Base-by-base conservation (phyloP, 257 asterid species). In the Cinchona pubescens region DNA sequence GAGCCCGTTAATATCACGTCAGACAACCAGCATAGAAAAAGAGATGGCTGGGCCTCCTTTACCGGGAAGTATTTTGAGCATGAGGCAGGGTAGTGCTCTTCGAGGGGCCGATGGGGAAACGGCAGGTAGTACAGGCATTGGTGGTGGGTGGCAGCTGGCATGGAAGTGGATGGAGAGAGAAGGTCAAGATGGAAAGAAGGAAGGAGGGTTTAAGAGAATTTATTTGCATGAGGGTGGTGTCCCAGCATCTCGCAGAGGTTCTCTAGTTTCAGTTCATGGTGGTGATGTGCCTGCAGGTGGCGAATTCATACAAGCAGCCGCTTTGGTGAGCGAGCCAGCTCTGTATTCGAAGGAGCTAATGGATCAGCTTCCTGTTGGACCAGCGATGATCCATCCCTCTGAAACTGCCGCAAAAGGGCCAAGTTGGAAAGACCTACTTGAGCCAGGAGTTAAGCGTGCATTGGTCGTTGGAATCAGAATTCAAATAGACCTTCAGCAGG, bases 121-220 rank as follows among this genome's bases (percentile, higher is more conserved):
- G 53, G 81, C 66, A 10, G 84, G 81, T 43, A 73, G 82, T 72
- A 76, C 77, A 4, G 89, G 87, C 70, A 89, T 90, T 40, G 96
- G 96, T 16, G 84, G 94, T 30, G 96, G 94, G 71, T 90, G 96
- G 96, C 94, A 90, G 80, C 91, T 90, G 74, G 94, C 92, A 4
- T 88, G 90, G 90, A 88, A 88, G 69, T 84, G 89, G 87, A 69
- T 75, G 35, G 90, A 87, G 72, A 80, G 79, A 40, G 83, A 85
- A 55, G 75, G 85, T 38, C 55, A 75, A 63, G 85, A 84, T 73
- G 88, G 83, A 73, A 78, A 81, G 14, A 81, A 67, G 37, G 81
- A 79, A 53, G 90, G 89, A 14, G 81, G 86, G n/a, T 86, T 89
- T 65, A 82, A 83, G 73, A 89, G 96, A 75, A 82, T 89, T 10